Base-by-base conservation (phyloP, 1,139 yeast species). In the Candida sanyaensis region DNA sequence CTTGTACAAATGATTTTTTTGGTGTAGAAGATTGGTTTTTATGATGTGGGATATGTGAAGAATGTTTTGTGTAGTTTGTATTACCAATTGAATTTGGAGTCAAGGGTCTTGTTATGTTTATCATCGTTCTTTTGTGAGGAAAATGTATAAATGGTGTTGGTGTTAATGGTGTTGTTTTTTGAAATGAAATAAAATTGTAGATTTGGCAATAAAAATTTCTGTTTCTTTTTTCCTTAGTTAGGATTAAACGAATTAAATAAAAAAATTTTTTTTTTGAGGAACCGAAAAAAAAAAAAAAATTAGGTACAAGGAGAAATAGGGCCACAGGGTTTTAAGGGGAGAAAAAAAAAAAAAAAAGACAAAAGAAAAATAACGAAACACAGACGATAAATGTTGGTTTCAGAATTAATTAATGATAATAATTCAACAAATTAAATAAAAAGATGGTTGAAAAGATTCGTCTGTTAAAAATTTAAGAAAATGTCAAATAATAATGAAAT, bases 1-100 rank as follows among this genome's bases (percentile, higher is more conserved):
- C 60, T 55, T 73, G 79, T 45, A 59, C 53, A 54, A 69, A 67
- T 46, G 47, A 24, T 31, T 42, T 46, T 38, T 41, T 41, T 12
- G 34, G 4, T 8, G 26, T 28, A 2, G 41, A 9, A 17, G 24
- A 9, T 7, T 38, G 13, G 11, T 37, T 31, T 37, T 27, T 28
- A 17, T 42, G 21, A 30, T 24, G 37, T 13, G 32, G 27, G 21
- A 17, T 17, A n/a, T 37, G 44, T n/a, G 32, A 12, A 6, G 44
- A 36, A 12, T 41, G 17, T 27, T 42, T 44, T n/a, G 21, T 26
- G 12, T 34, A 41, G 11, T 17, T 39, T 23, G 46, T 29, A 27
- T 37, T 37, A 9, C 33, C 41, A 34, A 45, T 47, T 24, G 49
- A 48, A 26, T 36, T 45, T 23, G 52, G 52, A 23, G 51, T 50